These are phyloP conservation scores for Pseudoturritis turrita DNA, from an alignment of 345 rosid species.

Conservation along the genomic window DNA sequence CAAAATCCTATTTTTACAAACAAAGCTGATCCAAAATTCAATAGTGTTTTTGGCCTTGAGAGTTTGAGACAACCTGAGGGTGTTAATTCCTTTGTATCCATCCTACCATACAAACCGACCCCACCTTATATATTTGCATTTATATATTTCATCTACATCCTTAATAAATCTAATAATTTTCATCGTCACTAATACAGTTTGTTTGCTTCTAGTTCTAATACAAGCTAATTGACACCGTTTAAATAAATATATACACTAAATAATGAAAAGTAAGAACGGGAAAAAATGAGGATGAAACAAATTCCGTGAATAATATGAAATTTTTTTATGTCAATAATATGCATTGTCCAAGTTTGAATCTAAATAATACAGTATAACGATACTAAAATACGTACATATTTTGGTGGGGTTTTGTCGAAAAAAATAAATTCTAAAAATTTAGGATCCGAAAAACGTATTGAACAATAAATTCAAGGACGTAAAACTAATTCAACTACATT, in stretches of 20 bases:
- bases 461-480: no score
- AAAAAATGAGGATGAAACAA: not conserved
- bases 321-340: no score
- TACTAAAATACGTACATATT: no score
- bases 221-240: not conserved
- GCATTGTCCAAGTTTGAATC: no score
- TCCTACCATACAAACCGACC: conserved; percentile 38
- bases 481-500: no score
- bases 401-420: no score
- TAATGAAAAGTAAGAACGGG: not conserved
- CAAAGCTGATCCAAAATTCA: not conserved
- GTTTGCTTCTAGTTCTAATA: not conserved
- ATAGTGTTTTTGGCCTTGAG: conserved; percentile 16
- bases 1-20: not conserved
- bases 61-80: conserved; percentile 30
- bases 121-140: conserved; percentile 32
- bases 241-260: not conserved
- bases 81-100: conserved; percentile 40
- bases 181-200: not conserved
- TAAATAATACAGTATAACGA: no score
- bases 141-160: conserved; percentile 6
- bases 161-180: not conserved
- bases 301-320: no score
- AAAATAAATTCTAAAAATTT: no score
- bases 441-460: no score